Conservation (phyloP, 2,329 filamentous ascomycete genomes). For the Hyphodiscus sp. region DNA sequence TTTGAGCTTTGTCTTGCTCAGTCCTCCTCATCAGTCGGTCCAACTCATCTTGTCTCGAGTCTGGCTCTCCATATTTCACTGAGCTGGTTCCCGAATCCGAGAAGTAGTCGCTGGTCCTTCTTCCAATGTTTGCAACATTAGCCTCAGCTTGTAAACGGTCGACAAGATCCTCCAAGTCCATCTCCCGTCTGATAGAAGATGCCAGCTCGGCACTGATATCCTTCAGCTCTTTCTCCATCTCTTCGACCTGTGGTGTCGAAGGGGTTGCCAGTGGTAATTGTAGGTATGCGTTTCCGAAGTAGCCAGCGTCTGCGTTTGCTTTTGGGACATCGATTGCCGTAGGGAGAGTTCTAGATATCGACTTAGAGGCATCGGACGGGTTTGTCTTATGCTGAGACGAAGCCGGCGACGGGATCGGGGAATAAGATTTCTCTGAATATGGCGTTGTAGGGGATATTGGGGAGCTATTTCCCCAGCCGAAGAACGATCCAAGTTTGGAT, state of each 20-base stretch:
- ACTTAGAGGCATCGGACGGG: slow-evolving; percentile 20
- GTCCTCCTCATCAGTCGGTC: slow-evolving; percentile 75
- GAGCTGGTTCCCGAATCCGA: slow-evolving; percentile 92
- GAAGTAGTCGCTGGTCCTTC: slow-evolving; percentile 93
- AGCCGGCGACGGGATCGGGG: slow-evolving; percentile 50
- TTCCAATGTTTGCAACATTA: slow-evolving; percentile 47
- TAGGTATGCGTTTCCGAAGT: slow-evolving; percentile 27
- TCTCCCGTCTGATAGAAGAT: slow-evolving; percentile 85
- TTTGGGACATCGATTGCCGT: slow-evolving; percentile 29
- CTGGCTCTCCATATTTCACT: slow-evolving; percentile 58
- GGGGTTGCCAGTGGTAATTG: slow-evolving; percentile 27
- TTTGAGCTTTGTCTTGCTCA: slow-evolving; percentile 84
- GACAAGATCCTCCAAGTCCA: slow-evolving; percentile 92
- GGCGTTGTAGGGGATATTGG: slow-evolving; percentile 54
- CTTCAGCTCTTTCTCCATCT: slow-evolving; percentile 90
- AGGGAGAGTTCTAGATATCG: slow-evolving; percentile 31
- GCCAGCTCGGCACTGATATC: slow-evolving; percentile 92
- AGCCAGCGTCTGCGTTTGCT: slow-evolving; percentile 35
- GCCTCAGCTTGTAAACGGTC: slow-evolving; percentile 79
- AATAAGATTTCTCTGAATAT: slow-evolving; percentile 52
- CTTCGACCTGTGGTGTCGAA: slow-evolving; percentile 58
- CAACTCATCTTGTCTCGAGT: slow-evolving; percentile 62
- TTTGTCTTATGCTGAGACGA: slow-evolving; percentile 31
- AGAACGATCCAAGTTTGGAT: slow-evolving; percentile 56
- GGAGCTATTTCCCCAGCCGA: slow-evolving; percentile 55